Evolutionary conservation across 768 basidiomycete genomes (phyloP).

Genomic region (Solioccasus polychromus): DNA sequence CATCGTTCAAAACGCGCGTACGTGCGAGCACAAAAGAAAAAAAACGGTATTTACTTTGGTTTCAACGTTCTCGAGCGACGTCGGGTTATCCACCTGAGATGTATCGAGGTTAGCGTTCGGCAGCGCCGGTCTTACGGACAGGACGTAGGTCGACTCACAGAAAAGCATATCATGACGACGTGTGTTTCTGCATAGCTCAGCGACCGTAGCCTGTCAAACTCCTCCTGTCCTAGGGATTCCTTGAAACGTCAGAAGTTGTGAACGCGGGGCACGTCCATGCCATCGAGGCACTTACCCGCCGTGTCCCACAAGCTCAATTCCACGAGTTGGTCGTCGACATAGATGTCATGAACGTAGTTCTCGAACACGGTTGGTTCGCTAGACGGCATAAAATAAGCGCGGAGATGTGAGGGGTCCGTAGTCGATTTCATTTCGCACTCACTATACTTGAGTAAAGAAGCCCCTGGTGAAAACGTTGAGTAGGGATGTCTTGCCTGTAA

Average conservation of each 20-base stretch:
- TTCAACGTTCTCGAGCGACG: slow-evolving; percentile 96
- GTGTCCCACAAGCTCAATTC: slow-evolving; percentile 98
- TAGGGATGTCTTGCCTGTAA: slow-evolving; percentile 74
- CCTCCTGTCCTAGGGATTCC: slow-evolving; percentile 75
- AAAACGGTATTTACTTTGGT: slow-evolving; percentile 79
- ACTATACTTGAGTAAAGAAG: slow-evolving; percentile 95
- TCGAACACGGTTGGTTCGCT: slow-evolving; percentile 96
- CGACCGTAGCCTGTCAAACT: slow-evolving; percentile 90
- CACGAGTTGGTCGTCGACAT: slow-evolving; percentile 81
- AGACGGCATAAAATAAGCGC: slow-evolving; percentile 1
- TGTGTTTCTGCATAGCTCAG: slow-evolving; percentile 97
- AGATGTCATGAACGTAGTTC: slow-evolving; percentile 91
- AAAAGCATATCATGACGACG: slow-evolving; percentile 95
- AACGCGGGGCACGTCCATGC: slow-evolving; percentile 3
- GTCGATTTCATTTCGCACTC: slow-evolving; percentile 29
- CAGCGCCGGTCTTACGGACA: not conserved
- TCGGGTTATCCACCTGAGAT: slow-evolving; percentile 82
- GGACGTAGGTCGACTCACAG: slow-evolving; percentile 47
- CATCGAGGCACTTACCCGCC: slow-evolving; percentile 58
- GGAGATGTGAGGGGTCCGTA: not conserved
- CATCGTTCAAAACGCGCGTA: slow-evolving; percentile 1
- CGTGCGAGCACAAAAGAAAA: not conserved
- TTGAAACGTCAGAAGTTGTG: slow-evolving; percentile 33
- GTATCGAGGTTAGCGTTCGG: not conserved
- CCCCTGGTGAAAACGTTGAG: slow-evolving; percentile 88